Conservation (phyloP, 2,329 filamentous ascomycete species). For the Diaporthe batatas region DNA sequence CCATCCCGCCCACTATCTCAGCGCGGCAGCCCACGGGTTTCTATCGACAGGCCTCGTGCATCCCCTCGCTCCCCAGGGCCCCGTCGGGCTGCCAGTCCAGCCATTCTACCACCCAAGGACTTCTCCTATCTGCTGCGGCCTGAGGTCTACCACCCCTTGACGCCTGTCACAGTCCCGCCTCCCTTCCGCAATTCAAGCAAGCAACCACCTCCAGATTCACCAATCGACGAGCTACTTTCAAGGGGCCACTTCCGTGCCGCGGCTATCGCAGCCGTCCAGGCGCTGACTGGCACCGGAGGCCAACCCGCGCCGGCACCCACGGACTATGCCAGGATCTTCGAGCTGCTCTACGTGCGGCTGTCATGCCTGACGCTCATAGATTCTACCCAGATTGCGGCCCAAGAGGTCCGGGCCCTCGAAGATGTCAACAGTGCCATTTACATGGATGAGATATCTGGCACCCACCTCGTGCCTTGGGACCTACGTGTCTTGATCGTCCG, state of each 20-base stretch:
- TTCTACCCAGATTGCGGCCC: constrained; percentile 76
- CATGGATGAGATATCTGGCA: constrained; percentile 64
- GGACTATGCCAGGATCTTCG: constrained; percentile 77
- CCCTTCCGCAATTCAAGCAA: constrained; percentile 78
- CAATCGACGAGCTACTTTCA: constrained; percentile 76
- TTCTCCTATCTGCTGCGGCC: constrained; percentile 85
- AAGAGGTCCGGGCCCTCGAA: constrained; percentile 74
- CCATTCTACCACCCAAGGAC: constrained; percentile 70
- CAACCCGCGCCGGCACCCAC: constrained; percentile 58
- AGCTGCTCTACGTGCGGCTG: constrained; percentile 83
- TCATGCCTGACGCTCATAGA: constrained; percentile 86
- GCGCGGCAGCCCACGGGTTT: constrained; percentile 45
- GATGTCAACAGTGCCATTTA: constrained; percentile 72
- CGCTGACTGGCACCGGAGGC: constrained; percentile 65
- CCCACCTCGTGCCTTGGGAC: constrained; percentile 86
- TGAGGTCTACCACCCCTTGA: constrained; percentile 86
- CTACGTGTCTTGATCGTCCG: constrained; percentile 86
- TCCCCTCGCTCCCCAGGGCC: constrained; percentile 50
- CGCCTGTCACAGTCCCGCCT: constrained; percentile 69
- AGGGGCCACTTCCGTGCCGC: constrained; percentile 85
- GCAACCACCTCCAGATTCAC: constrained; percentile 72
- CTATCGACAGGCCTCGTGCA: constrained; percentile 46
- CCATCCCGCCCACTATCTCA: constrained; percentile 42
- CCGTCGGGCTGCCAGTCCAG: constrained; percentile 44
- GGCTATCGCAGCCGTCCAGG: constrained; percentile 75